Conservation (phyloP, 2,329 filamentous ascomycete genomes). For the Aspergillus sp. region DNA sequence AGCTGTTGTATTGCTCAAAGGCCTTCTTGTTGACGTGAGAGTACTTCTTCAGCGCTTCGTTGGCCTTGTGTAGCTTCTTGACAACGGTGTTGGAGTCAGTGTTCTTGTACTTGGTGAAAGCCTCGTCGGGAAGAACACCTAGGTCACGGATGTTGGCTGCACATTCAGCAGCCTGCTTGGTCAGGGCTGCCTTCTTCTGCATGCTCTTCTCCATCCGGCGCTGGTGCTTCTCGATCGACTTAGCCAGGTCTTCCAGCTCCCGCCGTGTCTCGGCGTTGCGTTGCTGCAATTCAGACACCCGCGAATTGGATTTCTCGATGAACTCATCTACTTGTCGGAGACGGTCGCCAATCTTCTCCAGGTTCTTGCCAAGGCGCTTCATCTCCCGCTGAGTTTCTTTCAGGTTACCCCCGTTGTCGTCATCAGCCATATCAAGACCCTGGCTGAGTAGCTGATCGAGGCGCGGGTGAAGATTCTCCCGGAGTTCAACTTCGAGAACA, state of each 20-base stretch:
- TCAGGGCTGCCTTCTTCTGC: conserved; percentile 75
- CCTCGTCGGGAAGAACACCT: conserved; percentile 87
- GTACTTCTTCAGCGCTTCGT: conserved; percentile 90
- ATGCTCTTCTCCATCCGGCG: conserved; percentile 88
- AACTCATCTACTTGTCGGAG: conserved; percentile 68
- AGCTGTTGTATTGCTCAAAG: conserved; percentile 97
- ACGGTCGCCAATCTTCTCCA: conserved; percentile 61
- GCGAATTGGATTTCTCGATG: conserved; percentile 54
- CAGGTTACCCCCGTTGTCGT: conserved; percentile 55
- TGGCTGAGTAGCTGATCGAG: conserved; percentile 78
- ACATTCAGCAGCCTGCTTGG: conserved; percentile 69
- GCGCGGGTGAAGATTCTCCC: conserved; percentile 80
- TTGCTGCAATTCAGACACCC: conserved; percentile 55
- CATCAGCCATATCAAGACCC: conserved; percentile 60
- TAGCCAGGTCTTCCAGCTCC: conserved; percentile 66
- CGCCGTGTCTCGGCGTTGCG: conserved; percentile 58
- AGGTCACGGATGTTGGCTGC: conserved; percentile 86
- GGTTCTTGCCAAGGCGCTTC: conserved; percentile 63
- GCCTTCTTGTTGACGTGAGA: conserved; percentile 99
- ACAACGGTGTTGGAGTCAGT: conserved; percentile 70
- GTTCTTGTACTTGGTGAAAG: conserved; percentile 82
- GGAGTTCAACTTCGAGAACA: conserved; percentile 75
- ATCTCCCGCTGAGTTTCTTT: conserved; percentile 76
- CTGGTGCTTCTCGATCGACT: conserved; percentile 75
- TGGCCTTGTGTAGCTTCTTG: conserved; percentile 77